Conservation (phyloP, 768 basidiomycete genomes). For the Favolaschia claudopus region DNA sequence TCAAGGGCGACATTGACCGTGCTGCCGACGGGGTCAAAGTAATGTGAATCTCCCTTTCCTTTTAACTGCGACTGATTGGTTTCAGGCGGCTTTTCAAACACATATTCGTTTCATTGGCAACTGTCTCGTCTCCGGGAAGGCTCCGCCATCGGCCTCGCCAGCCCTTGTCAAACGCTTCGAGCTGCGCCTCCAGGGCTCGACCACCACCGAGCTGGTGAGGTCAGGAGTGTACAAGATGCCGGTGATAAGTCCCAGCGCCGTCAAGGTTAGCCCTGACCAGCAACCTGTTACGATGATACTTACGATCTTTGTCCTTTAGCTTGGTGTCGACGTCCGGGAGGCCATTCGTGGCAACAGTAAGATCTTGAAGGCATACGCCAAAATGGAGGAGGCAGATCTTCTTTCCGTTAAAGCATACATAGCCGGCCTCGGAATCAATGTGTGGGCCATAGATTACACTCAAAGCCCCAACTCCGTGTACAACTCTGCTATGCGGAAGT, state of each 20-base stretch:
- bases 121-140: background rate
- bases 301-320: background rate
- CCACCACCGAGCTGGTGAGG: conserved; percentile 1
- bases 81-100: background rate
- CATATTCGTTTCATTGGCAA: conserved; percentile 9
- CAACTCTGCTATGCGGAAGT: conserved; percentile 11
- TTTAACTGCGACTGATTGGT: background rate
- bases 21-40: conserved; percentile 3
- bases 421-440: conserved; percentile 4
- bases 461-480: conserved; percentile 20
- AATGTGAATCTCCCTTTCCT: background rate
- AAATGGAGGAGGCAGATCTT: conserved; percentile 9
- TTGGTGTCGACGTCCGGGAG: background rate
- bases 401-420: conserved; percentile 6
- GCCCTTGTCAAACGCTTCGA: background rate
- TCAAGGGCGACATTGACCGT: background rate
- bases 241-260: background rate
- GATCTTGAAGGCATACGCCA: background rate
- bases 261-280: conserved; percentile 3
- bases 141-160: background rate
- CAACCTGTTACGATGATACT: background rate
- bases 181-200: conserved; percentile 2
- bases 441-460: conserved; percentile 9
- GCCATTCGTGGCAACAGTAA: background rate
- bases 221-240: background rate